phyloP scores from a whole-genome alignment of 805 yeast species.

The Metschnikowia kunwiensis region DNA sequence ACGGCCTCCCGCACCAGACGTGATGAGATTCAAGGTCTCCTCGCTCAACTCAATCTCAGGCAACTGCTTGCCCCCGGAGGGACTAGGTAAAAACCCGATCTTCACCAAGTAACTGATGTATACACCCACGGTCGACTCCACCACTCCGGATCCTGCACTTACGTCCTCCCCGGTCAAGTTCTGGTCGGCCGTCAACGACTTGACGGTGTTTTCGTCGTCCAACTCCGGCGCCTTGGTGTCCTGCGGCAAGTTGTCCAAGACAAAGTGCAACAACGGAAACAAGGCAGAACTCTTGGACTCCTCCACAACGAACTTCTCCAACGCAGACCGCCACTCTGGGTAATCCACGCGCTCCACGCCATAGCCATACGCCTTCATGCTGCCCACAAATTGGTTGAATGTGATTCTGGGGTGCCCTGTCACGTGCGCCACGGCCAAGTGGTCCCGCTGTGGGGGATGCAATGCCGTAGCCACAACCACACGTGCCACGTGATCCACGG shows the following conservation, averaged over 20 bases:
- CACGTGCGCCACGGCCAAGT: slow-evolving; percentile 82
- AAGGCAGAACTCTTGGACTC: slow-evolving; percentile 78
- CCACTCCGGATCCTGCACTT: slow-evolving; percentile 75
- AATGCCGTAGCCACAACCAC: slow-evolving; percentile 81
- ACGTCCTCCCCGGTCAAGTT: slow-evolving; percentile 63
- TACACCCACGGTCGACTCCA: slow-evolving; percentile 58
- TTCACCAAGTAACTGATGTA: slow-evolving; percentile 78
- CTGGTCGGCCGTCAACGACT: slow-evolving; percentile 60
- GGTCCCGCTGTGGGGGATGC: slow-evolving; percentile 57
- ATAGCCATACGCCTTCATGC: slow-evolving; percentile 72
- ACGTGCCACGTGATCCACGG: slow-evolving; percentile 97
- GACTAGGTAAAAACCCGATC: slow-evolving; percentile 74
- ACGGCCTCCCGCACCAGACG: slow-evolving; percentile 22
- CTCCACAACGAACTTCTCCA: slow-evolving; percentile 76
- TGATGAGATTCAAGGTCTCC: slow-evolving; percentile 45
- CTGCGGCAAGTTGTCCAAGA: slow-evolving; percentile 85
- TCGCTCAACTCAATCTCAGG: slow-evolving; percentile 57
- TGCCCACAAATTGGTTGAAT: slow-evolving; percentile 70
- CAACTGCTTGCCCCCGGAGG: slow-evolving; percentile 45
- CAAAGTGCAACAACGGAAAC: slow-evolving; percentile 91
- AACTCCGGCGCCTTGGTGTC: slow-evolving; percentile 94
- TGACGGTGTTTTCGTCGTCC: slow-evolving; percentile 80
- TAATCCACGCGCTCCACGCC: slow-evolving; percentile 60
- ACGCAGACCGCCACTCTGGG: slow-evolving; percentile 69
- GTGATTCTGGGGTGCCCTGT: slow-evolving; percentile 93